Evolutionary conservation across 106 monocot species (phyloP).

Genomic region (Apostasia ramifera): DNA sequence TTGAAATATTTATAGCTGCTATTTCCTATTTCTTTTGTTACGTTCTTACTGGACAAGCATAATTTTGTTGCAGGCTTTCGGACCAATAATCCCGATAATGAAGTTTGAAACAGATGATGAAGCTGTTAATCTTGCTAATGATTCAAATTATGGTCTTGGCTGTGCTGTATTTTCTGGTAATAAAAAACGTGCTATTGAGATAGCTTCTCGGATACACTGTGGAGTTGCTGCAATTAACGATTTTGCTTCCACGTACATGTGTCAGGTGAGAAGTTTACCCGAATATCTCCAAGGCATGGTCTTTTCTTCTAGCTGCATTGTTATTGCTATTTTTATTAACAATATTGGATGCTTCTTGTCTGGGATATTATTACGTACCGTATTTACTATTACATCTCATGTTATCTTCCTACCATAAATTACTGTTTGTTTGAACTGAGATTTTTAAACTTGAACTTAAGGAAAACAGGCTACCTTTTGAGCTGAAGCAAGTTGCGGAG

Average conservation of each 20-base stretch:
- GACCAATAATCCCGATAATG: conserved; percentile 98
- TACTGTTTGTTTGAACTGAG: no score
- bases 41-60: not conserved
- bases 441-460: no score
- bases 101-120: conserved; percentile 94
- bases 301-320: no score
- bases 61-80: conserved; percentile 69
- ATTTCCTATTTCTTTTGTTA: not conserved
- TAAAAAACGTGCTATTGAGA: conserved; percentile 69
- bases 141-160: conserved; percentile 93
- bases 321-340: no score
- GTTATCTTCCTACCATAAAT: no score
- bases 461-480: no score
- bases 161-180: conserved; percentile 98
- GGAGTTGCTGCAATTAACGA: conserved; percentile 95
- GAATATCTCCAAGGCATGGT: no score
- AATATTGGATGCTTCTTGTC: no score
- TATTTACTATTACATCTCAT: no score
- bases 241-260: conserved; percentile 98
- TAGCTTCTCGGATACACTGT: conserved; percentile 90
- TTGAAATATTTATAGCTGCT: not conserved
- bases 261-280: conserved; percentile 55
- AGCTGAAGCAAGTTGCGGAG: no score
- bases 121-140: conserved; percentile 84
- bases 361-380: no score